Base-by-base conservation (phyloP, 306 rosid genomes). In the Medicago ruthenica region DNA sequence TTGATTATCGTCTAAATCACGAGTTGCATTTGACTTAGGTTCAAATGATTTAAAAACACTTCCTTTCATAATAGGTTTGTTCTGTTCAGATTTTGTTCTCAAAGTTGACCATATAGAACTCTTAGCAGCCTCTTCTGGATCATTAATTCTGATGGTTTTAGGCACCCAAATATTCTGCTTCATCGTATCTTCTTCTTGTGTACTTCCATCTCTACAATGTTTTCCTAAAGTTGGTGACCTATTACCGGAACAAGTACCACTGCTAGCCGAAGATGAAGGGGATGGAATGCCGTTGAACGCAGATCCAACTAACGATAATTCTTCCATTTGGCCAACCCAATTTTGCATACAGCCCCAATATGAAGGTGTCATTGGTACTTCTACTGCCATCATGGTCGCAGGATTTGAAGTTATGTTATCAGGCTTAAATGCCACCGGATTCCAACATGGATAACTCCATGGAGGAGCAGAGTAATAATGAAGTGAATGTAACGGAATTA, bases 31-130 rank as follows among this genome's bases (percentile, higher is more conserved):
- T 17, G 86, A 74, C 78, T 81, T 85, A 8, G 79, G 77, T 74
- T 80, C 78, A 76, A 87, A 85, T 67, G 93, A 85, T 51, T 87
- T 89, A 59, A 87, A 89, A 62, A 87, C 83, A 45, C 91, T 77
- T 79, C 84, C 85, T 79, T 74, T 87, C 36, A 81, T 36, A 42
- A 82, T 37, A 40, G 86, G 81, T 75, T 81, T 78, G 67, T 72
- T 82, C 76, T 75, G 85, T 27, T 63, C 74, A 51, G 76, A 67
- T 53, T 81, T 81, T 72, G 81, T 67, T 39, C 64, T 73, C 78
- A 89, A 83, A 58, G 86, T 85, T 67, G 91, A 76, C 91, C 91
- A 85, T 79, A 89, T 67, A 27, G 91, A 85, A 85, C 91, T 81
- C 80, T 69, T 87, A 21, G 89, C 89, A 67, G 88, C 93, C 83